Evolutionary conservation across 257 asterid genomes (phyloP), one percentile per base, ranked within the genome.

Genomic region (Sherardia arvensis): DNA sequence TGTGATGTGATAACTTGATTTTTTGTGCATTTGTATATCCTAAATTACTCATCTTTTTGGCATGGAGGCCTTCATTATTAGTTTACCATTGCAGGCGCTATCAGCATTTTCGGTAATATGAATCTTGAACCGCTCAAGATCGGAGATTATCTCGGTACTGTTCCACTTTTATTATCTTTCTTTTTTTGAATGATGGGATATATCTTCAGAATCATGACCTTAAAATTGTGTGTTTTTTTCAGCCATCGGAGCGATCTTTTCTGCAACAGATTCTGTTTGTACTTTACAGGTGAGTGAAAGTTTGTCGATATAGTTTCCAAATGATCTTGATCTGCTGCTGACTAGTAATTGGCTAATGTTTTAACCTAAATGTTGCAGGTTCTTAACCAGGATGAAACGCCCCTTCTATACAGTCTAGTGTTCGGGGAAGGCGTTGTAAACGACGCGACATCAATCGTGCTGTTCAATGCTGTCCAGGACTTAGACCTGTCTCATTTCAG

Each of bases 231-330:
- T 62, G 22, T 83, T 76, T 10, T 38, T 38, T 36, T 62, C 83
- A 93, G 99, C 99, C 53, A 78, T 90, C 61, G 99, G 99, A 81
- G 91, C 99, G 64, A 90, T 93, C 66, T 93, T 93, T 64, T 89
- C 99, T 32, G 99, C 99, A 26, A 93, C 99, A 49, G 99, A 93
- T 80, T 93, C 99, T 61, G 99, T 93, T 49, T 93, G 99, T 90
- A 93, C 99, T n/a, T 78, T 93, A 79, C 99, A 93, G 88, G 99
- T 87, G 75, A 62, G 66, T 65, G 25, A 8, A 32, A 38, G 30
- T 61, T 67, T 58, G 33, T 32, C 5, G n/a, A 47, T 57, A 2
- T 29, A 36, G 22, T 27, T 38, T 12, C 65, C 29, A 32, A 12
- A 62, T 9, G 53, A 59, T 48, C 18, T n/a, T n/a, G n/a, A n/a